These are phyloP conservation scores for Acer saccharum DNA, from an alignment of 345 rosid genomes.

Conservation along the genomic window DNA sequence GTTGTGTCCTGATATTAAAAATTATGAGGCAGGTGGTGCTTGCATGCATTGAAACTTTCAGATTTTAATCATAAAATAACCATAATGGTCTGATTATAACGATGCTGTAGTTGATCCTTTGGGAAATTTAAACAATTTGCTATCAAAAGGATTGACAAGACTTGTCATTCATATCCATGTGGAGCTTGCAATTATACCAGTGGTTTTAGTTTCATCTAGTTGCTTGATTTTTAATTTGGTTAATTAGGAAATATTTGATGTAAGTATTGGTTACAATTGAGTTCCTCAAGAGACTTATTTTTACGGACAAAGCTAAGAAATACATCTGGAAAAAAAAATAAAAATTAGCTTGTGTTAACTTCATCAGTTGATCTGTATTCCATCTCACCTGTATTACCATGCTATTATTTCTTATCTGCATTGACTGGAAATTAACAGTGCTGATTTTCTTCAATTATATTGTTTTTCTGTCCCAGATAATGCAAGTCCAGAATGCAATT, in stretches of 20 bases:
- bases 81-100: background rate
- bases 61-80: background rate
- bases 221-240: background rate
- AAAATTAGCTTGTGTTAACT: background rate
- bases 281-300: background rate
- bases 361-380: conserved; percentile 1
- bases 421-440: background rate
- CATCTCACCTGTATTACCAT: background rate
- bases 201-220: background rate
- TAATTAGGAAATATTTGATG: background rate
- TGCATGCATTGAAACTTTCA: background rate
- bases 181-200: background rate
- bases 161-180: background rate
- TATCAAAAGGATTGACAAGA: background rate
- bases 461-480: conserved; percentile 48
- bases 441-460: conserved; percentile 10
- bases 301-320: background rate
- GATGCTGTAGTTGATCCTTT: background rate
- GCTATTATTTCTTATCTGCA: background rate
- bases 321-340: background rate
- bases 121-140: background rate
- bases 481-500: conserved; percentile 91
- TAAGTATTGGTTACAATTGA: background rate
- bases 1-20: background rate
- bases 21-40: background rate